phyloP scores from a whole-genome alignment of 2,329 filamentous ascomycete genomes.

The Hymenoscyphus fraxineus region DNA sequence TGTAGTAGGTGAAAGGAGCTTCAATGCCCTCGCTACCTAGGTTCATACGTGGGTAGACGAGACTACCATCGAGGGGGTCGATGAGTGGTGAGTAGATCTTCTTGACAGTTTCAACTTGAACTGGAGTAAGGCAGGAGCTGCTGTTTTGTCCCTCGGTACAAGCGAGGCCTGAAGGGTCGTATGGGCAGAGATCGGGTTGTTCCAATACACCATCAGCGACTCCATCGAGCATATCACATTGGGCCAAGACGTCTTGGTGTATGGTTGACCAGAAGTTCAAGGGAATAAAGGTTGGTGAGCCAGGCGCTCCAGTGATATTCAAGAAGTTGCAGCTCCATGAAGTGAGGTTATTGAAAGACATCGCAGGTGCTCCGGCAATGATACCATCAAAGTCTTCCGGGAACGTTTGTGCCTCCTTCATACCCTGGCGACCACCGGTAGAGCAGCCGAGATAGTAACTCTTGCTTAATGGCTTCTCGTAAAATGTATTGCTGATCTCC shows the following conservation, averaged over 20 bases:
- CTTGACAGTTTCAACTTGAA: background rate
- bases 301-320: background rate
- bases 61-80: background rate
- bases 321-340: background rate
- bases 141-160: background rate
- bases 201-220: background rate
- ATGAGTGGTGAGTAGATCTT: background rate
- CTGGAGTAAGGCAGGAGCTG: background rate
- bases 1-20: too few relatives aligned
- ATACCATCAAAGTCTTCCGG: constrained; percentile 40
- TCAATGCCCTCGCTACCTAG: background rate
- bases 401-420: constrained; percentile 38
- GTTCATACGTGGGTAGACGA: background rate
- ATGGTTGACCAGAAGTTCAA: background rate
- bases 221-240: background rate
- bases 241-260: background rate
- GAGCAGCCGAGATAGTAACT: constrained; percentile 41
- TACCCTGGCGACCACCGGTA: constrained; percentile 38
- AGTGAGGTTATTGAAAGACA: constrained; percentile 27
- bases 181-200: background rate
- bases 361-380: constrained; percentile 38
- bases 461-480: constrained; percentile 32
- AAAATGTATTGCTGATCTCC: constrained; percentile 34
- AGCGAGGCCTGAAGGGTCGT: background rate
- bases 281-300: background rate